Evolutionary conservation across 192 early-diverging fungal genomes (phyloP), one percentile per base, ranked within the genome.

Genomic region (Globomyces pollinis-pini): DNA sequence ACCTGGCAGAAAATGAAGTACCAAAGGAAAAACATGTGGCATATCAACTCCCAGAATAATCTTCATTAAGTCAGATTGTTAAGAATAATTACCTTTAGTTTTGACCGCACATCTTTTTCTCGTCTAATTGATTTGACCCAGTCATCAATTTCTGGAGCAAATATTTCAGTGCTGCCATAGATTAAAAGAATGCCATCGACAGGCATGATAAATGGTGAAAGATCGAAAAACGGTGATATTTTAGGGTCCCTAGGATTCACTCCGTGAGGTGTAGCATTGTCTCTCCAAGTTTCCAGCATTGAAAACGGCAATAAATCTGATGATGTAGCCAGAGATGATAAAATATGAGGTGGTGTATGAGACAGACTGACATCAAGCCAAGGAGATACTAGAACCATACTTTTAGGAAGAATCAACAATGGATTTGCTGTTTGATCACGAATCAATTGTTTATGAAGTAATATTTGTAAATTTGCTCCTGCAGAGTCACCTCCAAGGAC

Each of bases 401-500:
- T 38, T 16, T 52, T 47, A 4, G 55, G 45, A 8, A 47, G 13
- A 15, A 62, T 49, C 28, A 55, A 2, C 20, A 41, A 24, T 0
- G 33, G 24, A 29, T 42, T 23, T 23, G 50, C 38, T 5, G 41
- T 30, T 15, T 47, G 20, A 11, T 34, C 6, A 6, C 30, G 21
- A 20, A 43, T 30, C 18, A 67, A 9, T 20, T 24, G n/a, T 11
- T 51, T 38, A 32, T 62, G 45, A 31, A 69, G 65, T 3, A 50
- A 55, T 13, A 71, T 62, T 16, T 42, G 23, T 16, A 66, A 33
- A 33, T 69, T 57, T 4, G 24, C 69, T 26, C 69, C 69, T 24
- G 69, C 69, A 33, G 52, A 58, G 43, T 71, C 69, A 33, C 69
- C 69, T 16, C 66, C 66, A 30, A 68, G 24, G 11, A 63, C 38